Evolutionary conservation across 345 rosid genomes (phyloP), one percentile per base, ranked within the genome.

Genomic region (Theobroma cacao): DNA sequence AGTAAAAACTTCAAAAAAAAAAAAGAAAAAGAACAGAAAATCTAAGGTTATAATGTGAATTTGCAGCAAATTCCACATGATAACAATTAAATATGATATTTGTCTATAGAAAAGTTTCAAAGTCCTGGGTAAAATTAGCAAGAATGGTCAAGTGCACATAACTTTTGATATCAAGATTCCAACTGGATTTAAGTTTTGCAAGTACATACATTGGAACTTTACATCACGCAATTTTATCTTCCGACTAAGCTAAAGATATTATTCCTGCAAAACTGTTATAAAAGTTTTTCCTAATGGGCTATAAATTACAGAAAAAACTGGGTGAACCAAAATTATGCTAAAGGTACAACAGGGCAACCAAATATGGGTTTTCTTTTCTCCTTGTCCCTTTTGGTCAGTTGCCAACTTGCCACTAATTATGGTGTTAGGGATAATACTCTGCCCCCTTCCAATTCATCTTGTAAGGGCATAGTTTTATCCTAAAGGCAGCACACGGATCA

Each of bases 181-280:
- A 80, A 74, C 45, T 59, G 72, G 60, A 75, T 65, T 77, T 67
- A 63, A 78, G 68, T 72, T 73, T 73, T 78, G 78, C 76, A 59
- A 81, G 76, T 45, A 71, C 64, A 75, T 77, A 76, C 74, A 74
- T 65, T 61, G 69, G 77, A 82, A 71, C 69, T 80, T 74, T 82
- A 86, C 85, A 80, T 30, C 53, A 34, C 72, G 71, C 62, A 75
- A 74, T 82, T 72, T 79, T 56, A 68, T 78, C 83, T 79, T 77
- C 80, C 80, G 72, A 80, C 76, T 20, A 55, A 61, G 74, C 86
- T 82, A 81, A 52, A 63, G 31, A 67, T 67, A 67, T 78, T 84
- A 78, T 83, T 80, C 82, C 84, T 61, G 78, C 88, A 83, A 86
- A 86, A 88, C 81, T 81, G 82, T 78, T 75, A 69, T 58, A 72